Evolutionary conservation across 2,329 filamentous ascomycete genomes (phyloP), one percentile per base, ranked within the genome.

Genomic region (Fonsecaea pugnacius): DNA sequence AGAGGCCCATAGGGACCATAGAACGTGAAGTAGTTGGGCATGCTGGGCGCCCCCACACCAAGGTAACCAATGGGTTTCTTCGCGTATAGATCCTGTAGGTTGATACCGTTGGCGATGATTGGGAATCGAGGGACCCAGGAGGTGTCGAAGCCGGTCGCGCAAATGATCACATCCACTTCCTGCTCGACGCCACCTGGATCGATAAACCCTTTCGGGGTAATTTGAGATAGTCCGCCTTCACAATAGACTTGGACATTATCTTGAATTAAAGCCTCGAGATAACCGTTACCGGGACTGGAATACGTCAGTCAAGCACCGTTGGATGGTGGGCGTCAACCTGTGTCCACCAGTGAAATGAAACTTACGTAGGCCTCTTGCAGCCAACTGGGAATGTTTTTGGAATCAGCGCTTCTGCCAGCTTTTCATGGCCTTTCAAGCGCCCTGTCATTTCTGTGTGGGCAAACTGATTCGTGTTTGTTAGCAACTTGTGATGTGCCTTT

Each of bases 241-340:
- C 75, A 76, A 32, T 82, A 75, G 10, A 77, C 75, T 10, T 75
- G 69, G 4, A 84, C 79, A 54, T 85, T 84, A 6, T 76, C 73
- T 57, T 78, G 67, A 3, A 73, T 74, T 7, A 80, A 72, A 18
- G 67, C 65, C 46, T 69, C 67, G 3, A 69, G 52, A 48, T 63
- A 69, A 0, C 71, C 71, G 24, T 67, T 65, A 6, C 69, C 71
- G n/a, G 2, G 71, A 67, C 56, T 58, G n/a, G 38, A 40, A 6
- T 7, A 2, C n/a, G 38, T 16, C 27, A 57, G 58, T 66, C 4
- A 75, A 62, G 72, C 72, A 69, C 6, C 3, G 4, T 52, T 52
- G 1, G 1, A 14, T 16, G 27, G 27, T 4, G 27, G 27, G 27
- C 2, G 27, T 27, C 2, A 27, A 27, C 27, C 4, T 27, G 27